Percentiles rank a stretch among this genome's conserved stretches.
Conservation (phyloP, 495 filamentous ascomycete genomes). For the Letharia columbiana region DNA sequence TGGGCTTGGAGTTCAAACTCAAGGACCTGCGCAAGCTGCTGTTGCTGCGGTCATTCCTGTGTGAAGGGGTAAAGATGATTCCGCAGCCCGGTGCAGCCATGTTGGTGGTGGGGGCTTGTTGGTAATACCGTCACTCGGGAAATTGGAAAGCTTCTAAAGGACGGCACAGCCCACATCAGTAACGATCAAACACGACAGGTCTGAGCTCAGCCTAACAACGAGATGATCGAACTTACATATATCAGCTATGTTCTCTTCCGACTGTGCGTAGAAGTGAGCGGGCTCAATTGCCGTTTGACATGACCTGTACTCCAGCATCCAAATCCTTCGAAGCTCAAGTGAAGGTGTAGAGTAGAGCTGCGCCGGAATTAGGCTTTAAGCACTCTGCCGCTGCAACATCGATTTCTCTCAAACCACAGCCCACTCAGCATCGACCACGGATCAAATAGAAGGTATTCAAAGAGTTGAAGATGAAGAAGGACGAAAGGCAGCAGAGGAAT, state of each 20-base stretch:
- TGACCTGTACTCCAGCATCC: neutral
- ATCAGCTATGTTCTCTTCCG: neutral
- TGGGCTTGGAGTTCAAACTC: constrained; percentile 21
- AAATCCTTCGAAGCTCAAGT: neutral
- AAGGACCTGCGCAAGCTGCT: constrained; percentile 18
- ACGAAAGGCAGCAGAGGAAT: constrained; percentile 1
- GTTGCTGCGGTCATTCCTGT: constrained; percentile 22
- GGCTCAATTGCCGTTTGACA: neutral
- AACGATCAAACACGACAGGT: neutral
- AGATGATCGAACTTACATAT: constrained; percentile 5
- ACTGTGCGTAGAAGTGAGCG: neutral
- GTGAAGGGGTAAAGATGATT: constrained; percentile 21
- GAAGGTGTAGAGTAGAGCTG: neutral
- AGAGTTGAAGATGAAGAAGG: neutral
- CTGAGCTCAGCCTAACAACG: neutral
- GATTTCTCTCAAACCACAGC: neutral
- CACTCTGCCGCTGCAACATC: constrained; percentile 1
- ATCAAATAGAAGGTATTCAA: constrained; percentile 1
- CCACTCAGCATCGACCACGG: neutral
- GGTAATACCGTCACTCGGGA: constrained; percentile 9
- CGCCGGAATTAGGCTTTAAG: constrained; percentile 16
- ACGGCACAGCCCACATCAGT: constrained; percentile 25
- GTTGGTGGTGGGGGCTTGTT: constrained; percentile 15
- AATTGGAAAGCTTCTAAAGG: constrained; percentile 19
- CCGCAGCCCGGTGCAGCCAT: constrained; percentile 25